Conservation (phyloP, 2,329 filamentous ascomycete genomes). For the Thelonectria olida region DNA sequence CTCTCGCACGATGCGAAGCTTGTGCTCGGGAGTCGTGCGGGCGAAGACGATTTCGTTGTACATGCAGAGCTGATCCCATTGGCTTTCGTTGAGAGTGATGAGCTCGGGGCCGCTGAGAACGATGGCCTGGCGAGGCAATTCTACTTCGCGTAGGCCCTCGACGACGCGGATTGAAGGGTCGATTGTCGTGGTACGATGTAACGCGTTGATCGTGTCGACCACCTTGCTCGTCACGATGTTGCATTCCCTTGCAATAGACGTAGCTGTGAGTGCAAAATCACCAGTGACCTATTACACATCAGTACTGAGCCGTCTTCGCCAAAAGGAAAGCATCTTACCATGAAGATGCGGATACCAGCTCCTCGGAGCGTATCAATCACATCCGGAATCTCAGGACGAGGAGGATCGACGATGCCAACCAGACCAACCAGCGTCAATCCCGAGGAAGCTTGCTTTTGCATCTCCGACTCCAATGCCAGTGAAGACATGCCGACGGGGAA, state of each 20-base stretch:
- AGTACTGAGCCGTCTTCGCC: not conserved
- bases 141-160: constrained; percentile 1
- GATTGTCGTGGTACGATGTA: constrained; percentile 48
- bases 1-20: constrained; percentile 80
- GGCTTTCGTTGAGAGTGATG: constrained; percentile 69
- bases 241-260: constrained; percentile 76
- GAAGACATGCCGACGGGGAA: constrained; percentile 49
- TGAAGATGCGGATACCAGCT: constrained; percentile 80
- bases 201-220: constrained; percentile 63
- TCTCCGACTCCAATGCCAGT: constrained; percentile 60
- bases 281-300: constrained; percentile 66
- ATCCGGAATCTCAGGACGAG: constrained; percentile 75
- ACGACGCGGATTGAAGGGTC: constrained; percentile 16
- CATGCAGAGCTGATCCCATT: constrained; percentile 72
- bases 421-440: constrained; percentile 77
- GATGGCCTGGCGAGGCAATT: constrained; percentile 55
- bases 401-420: constrained; percentile 81
- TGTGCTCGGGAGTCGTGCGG: constrained; percentile 80
- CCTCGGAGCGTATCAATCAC: constrained; percentile 72
- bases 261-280: constrained; percentile 79
- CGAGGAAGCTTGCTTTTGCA: constrained; percentile 60
- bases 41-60: constrained; percentile 81
- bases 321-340: constrained; percentile 57
- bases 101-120: constrained; percentile 74
- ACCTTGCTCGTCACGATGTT: constrained; percentile 70